Evolutionary conservation across 164 flowering plant genomes (phyloP), one percentile per base, ranked within the genome.

Genomic region (Aristolochia fimbriata): DNA sequence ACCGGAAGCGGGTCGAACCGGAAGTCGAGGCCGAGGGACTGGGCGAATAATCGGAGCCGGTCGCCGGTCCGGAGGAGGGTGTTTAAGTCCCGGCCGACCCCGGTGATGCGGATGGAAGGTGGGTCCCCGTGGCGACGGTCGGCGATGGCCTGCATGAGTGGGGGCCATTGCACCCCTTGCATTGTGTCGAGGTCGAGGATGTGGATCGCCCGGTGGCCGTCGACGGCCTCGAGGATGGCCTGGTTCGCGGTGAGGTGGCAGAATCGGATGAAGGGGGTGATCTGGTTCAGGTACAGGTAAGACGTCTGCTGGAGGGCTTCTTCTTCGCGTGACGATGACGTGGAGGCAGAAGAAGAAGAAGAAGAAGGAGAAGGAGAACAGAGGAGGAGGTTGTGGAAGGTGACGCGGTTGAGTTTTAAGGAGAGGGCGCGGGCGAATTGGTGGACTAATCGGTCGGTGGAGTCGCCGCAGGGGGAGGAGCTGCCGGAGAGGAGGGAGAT

Each of bases 111-210:
- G 25, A 92, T 78, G 62, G 68, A 66, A 4, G 93, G 88, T 57
- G 2, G 65, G 46, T 2, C 73, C 62, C 14, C 50, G 68, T 50
- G 68, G 16, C 71, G 48, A 9, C 88, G 71, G 43, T 81, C 89
- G 15, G 83, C 84, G 14, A 92, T 59, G 51, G 96, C 93, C 48
- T 89, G 96, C 96, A 92, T 87, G 7, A 92, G 60, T 0, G 93
- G 93, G 0, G 96, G 96, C 96, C 96, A 92, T 63, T 92, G 98
- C 37, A 89, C 80, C 2, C 98, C 98, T 55, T 87, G 95, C 86
- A 81, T 79, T 67, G 89, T 87, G 68, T 92, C 85, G 17, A 92
- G 82, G 71, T 92, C 98, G 0, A 92, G 59, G 55, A 92, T 83
- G 73, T 92, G 98, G 43, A 92, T 71, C 0, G 80, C 62, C 4